Conservation (phyloP, 805 yeast genomes). For the Zygoascus ofunaensis region DNA sequence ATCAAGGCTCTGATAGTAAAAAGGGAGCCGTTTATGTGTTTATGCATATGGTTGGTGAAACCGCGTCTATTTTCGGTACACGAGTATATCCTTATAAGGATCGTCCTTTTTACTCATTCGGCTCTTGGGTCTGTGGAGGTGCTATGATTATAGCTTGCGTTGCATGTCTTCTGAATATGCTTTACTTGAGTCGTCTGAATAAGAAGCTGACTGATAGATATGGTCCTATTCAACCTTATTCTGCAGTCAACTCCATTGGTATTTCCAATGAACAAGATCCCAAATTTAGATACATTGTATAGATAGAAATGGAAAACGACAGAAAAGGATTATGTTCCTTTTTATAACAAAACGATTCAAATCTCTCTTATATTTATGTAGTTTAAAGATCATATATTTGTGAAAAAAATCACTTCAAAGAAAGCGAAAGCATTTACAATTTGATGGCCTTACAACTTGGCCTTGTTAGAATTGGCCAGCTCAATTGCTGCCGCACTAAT, state of each 20-base stretch:
- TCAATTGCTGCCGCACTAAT: constrained; percentile 83
- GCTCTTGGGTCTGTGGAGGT: constrained; percentile 19
- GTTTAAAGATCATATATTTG: background rate
- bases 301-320: too few relatives aligned
- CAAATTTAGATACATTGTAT: constrained; percentile 15
- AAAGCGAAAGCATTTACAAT: too few relatives aligned
- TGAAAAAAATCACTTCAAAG: too few relatives aligned
- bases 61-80: constrained; percentile 25
- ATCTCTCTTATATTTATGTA: too few relatives aligned
- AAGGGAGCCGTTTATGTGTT: constrained; percentile 25
- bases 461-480: constrained; percentile 23
- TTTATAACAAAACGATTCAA: too few relatives aligned
- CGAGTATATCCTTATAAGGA: constrained; percentile 19
- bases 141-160: constrained; percentile 10
- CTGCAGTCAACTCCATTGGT: constrained; percentile 5
- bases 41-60: constrained; percentile 24
- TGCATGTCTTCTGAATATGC: constrained; percentile 9
- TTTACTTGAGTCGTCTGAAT: constrained; percentile 13
- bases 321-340: too few relatives aligned
- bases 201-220: constrained; percentile 12
- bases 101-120: constrained; percentile 16
- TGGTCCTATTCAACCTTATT: constrained; percentile 8
- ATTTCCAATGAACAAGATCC: constrained; percentile 10
- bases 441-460: constrained; percentile 11
- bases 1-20: constrained; percentile 24